phyloP scores from a whole-genome alignment of 1,284 basidiomycete species.

The Ustanciosporium gigantosporum region DNA sequence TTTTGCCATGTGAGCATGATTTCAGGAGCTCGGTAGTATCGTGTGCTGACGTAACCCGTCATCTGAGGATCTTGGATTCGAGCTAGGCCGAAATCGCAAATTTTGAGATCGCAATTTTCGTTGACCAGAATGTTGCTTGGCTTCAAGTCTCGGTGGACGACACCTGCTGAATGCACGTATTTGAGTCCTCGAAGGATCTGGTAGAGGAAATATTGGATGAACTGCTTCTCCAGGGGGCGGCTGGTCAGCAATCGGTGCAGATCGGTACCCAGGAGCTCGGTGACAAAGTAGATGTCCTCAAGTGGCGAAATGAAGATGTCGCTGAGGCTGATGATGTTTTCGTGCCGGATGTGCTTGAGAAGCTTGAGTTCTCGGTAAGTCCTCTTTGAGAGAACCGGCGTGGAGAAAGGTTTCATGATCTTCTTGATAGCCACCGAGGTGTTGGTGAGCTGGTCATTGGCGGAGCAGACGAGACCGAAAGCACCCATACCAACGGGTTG shows the following conservation, averaged over 20 bases:
- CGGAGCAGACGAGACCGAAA: slow-evolving; percentile 70
- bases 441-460: slow-evolving; percentile 93
- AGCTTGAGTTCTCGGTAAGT: slow-evolving; percentile 98
- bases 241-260: slow-evolving; percentile 95
- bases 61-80: slow-evolving; percentile 94
- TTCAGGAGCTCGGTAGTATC: slow-evolving; percentile 98
- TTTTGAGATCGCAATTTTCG: slow-evolving; percentile 99
- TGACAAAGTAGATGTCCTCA: slow-evolving; percentile 95
- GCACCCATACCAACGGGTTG: slow-evolving; percentile 99
- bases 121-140: slow-evolving; percentile 99
- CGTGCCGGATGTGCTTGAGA: slow-evolving; percentile 97
- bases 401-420: slow-evolving; percentile 98
- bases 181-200: slow-evolving; percentile 97
- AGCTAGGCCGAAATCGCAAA: slow-evolving; percentile 97
- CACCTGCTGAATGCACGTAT: slow-evolving; percentile 98
- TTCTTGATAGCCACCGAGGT: slow-evolving; percentile 97
- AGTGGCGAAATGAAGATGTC: slow-evolving; percentile 99
- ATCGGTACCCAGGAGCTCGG: slow-evolving; percentile 97
- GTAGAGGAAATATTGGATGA: slow-evolving; percentile 99
- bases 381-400: slow-evolving; percentile 94
- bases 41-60: slow-evolving; percentile 98
- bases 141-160: slow-evolving; percentile 95
- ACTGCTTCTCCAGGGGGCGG: slow-evolving; percentile 96
- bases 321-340: slow-evolving; percentile 97
- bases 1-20: slow-evolving; percentile 99